A percentile compares a stretch with the other conserved stretches of the same genome.
Evolutionary conservation across 805 yeast genomes (phyloP).

Genomic region (Kluyveromyces wickerhamii): DNA sequence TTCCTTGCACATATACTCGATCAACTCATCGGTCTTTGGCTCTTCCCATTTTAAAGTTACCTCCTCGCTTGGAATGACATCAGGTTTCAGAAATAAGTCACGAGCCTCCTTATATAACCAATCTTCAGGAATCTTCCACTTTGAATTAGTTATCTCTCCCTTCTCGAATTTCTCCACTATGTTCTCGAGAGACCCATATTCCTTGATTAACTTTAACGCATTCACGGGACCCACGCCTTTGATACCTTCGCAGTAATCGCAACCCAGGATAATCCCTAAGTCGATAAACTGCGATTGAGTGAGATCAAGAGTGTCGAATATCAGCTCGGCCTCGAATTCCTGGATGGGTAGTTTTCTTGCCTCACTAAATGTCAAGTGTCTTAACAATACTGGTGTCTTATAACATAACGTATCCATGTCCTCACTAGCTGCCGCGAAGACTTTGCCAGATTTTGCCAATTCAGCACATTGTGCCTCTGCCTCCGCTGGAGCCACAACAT

Average conservation of each 20-base stretch:
- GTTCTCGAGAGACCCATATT: constrained; percentile 73
- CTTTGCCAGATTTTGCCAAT: constrained; percentile 81
- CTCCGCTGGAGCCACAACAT: constrained; percentile 89
- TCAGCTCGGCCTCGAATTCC: constrained; percentile 62
- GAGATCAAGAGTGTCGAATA: constrained; percentile 72
- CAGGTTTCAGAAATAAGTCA: constrained; percentile 75
- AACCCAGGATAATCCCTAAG: constrained; percentile 86
- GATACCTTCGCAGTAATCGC: constrained; percentile 95
- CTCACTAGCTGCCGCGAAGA: constrained; percentile 94
- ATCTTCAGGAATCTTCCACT: constrained; percentile 81
- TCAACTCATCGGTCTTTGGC: constrained; percentile 79
- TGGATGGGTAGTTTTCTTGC: constrained; percentile 88
- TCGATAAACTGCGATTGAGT: constrained; percentile 72
- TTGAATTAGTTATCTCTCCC: constrained; percentile 37
- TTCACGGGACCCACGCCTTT: constrained; percentile 95
- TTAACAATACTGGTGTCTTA: constrained; percentile 69
- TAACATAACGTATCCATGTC: constrained; percentile 98
- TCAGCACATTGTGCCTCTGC: constrained; percentile 99
- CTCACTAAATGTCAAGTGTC: constrained; percentile 91
- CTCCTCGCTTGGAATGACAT: constrained; percentile 54
- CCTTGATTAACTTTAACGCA: constrained; percentile 80
- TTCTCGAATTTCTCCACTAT: constrained; percentile 55
- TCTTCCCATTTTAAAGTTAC: constrained; percentile 76
- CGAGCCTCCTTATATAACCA: constrained; percentile 93
- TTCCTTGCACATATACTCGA: constrained; percentile 74